Evolutionary conservation across 164 flowering plant species (phyloP).

Genomic region (Magnolia officinalis): DNA sequence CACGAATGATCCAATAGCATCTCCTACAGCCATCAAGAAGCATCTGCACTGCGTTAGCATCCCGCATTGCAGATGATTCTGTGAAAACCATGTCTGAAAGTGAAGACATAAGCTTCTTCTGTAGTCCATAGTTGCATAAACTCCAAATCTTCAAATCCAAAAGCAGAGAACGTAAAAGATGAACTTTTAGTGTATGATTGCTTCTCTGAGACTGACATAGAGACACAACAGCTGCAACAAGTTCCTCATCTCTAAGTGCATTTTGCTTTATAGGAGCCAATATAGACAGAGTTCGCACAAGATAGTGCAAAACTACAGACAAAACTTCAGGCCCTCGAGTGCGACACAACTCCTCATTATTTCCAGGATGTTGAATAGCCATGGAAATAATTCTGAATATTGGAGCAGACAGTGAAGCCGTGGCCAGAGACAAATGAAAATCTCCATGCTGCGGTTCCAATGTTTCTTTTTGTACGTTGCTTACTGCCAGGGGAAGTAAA

Average conservation of each 20-base stretch:
- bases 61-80: constrained; percentile 88
- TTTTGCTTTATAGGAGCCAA: constrained; percentile 49
- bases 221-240: constrained; percentile 89
- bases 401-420: constrained; percentile 76
- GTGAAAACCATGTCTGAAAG: constrained; percentile 99
- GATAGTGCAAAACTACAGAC: constrained; percentile 67
- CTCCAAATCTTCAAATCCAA: constrained; percentile 95
- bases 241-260: constrained; percentile 88
- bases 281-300: constrained; percentile 70
- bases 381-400: constrained; percentile 76
- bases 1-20: constrained; percentile 91
- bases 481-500: constrained; percentile 77
- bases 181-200: constrained; percentile 79
- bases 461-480: constrained; percentile 60
- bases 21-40: constrained; percentile 97
- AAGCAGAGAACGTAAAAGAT: constrained; percentile 75
- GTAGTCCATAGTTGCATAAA: constrained; percentile 89
- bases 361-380: constrained; percentile 82
- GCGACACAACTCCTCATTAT: constrained; percentile 81
- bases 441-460: constrained; percentile 64
- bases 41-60: constrained; percentile 96
- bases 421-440: constrained; percentile 48
- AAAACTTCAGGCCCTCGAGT: constrained; percentile 84
- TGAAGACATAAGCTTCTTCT: constrained; percentile 93
- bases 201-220: constrained; percentile 82